phyloP scores from a whole-genome alignment of 2,329 filamentous ascomycete species.

The Colletotrichum gloeosporioides region DNA sequence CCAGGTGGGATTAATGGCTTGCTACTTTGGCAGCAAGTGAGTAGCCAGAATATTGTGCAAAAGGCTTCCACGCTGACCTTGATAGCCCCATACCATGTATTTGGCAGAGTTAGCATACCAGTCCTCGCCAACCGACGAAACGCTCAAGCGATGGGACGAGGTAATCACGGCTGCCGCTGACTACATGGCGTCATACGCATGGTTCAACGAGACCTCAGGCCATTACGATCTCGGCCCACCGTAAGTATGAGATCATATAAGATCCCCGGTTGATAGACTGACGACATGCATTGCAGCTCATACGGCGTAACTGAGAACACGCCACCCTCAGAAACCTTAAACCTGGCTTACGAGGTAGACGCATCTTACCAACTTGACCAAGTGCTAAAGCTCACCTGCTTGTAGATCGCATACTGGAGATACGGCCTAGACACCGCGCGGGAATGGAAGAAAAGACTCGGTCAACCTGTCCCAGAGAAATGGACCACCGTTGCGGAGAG shows the following conservation, averaged over 20 bases:
- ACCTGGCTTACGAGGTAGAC: slow-evolving; percentile 61
- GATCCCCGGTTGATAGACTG: rapidly evolving
- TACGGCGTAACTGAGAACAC: slow-evolving; percentile 62
- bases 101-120: slow-evolving; percentile 56
- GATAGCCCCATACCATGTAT: slow-evolving; percentile 59
- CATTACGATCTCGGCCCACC: slow-evolving; percentile 56
- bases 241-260: slow-evolving; percentile 22
- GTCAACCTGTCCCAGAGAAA: slow-evolving; percentile 41
- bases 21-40: slow-evolving; percentile 63
- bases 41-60: background rate
- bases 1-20: slow-evolving; percentile 65
- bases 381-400: background rate
- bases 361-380: background rate
- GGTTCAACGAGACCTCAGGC: slow-evolving; percentile 54
- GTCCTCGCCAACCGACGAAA: slow-evolving; percentile 32
- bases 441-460: slow-evolving; percentile 55
- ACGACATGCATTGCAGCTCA: slow-evolving; percentile 28
- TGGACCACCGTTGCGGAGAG: slow-evolving; percentile 57
- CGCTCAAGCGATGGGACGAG: slow-evolving; percentile 56
- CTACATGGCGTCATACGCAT: slow-evolving; percentile 66
- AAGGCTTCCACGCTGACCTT: background rate
- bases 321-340: slow-evolving; percentile 58
- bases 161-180: slow-evolving; percentile 57
- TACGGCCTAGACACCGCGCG: slow-evolving; percentile 62
- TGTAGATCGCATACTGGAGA: slow-evolving; percentile 57